Evolutionary conservation across 768 basidiomycete genomes (phyloP).

Genomic region (Boletus subcaerulescens): DNA sequence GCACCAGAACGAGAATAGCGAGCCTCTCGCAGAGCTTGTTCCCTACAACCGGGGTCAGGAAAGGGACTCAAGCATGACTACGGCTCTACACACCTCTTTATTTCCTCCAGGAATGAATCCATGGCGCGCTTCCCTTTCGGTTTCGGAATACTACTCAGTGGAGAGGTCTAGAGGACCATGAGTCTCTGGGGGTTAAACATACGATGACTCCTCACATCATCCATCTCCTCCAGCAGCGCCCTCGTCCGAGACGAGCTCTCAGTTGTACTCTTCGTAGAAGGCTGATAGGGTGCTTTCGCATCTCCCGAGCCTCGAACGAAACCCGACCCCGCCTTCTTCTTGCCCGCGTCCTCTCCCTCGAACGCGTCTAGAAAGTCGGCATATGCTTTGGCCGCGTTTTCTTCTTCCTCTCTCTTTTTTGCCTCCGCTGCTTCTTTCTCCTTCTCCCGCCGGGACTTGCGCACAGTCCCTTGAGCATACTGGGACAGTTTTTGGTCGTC

Average conservation of each 20-base stretch:
- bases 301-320: constrained; percentile 61
- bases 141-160: constrained; percentile 55
- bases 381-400: constrained; percentile 72
- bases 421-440: constrained; percentile 92
- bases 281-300: constrained; percentile 39
- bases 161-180: constrained; percentile 45
- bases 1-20: constrained; percentile 70
- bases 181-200: neutral
- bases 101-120: constrained; percentile 95
- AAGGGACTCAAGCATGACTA: neutral
- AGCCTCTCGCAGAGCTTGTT: constrained; percentile 89
- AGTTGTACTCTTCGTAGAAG: constrained; percentile 32
- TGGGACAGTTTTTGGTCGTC: constrained; percentile 84
- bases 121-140: constrained; percentile 95
- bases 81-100: constrained; percentile 67
- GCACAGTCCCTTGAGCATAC: constrained; percentile 80
- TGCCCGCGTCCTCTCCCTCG: constrained; percentile 62
- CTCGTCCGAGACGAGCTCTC: constrained; percentile 32
- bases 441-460: constrained; percentile 88
- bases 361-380: constrained; percentile 85
- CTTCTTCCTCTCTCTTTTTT: constrained; percentile 83
- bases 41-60: constrained; percentile 47
- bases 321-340: constrained; percentile 48
- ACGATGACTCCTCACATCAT: constrained; percentile 29
- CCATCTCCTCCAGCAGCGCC: constrained; percentile 32